Percentiles rank a stretch among this genome's conserved stretches.
phyloP scores from a whole-genome alignment of 1,284 basidiomycete genomes.

The Tilletia setariae region DNA sequence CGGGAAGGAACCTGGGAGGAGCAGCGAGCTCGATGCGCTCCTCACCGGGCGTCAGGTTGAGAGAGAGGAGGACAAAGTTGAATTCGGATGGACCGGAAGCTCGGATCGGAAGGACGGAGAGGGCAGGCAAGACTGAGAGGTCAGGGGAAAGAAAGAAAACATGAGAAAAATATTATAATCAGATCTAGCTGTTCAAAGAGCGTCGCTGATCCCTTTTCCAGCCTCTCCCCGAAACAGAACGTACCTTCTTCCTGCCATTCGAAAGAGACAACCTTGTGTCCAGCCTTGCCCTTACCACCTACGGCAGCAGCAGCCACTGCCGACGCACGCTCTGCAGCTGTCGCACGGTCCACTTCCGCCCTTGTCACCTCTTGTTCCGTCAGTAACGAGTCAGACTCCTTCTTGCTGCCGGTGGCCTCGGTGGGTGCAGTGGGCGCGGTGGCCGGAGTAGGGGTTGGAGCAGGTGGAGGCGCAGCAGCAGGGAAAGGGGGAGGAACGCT shows the following conservation, averaged over 20 bases:
- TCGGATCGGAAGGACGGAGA: conserved; percentile 6
- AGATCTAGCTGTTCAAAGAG: not conserved
- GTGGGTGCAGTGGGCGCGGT: not conserved
- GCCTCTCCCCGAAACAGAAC: not conserved
- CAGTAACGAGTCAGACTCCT: conserved; percentile 2
- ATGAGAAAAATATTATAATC: not conserved
- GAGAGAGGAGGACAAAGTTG: conserved; percentile 15
- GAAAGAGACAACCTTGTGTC: not conserved
- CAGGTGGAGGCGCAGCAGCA: conserved; percentile 1
- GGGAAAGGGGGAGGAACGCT: not conserved
- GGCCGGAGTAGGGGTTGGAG: not conserved
- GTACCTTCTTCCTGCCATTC: conserved; percentile 13
- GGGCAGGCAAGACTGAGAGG: not conserved
- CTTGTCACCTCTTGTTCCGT: not conserved
- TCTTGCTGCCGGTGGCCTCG: not conserved
- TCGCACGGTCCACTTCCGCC: conserved; percentile 6
- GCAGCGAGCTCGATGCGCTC: conserved; percentile 7
- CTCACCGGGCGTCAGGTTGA: conserved; percentile 11
- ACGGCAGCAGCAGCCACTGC: not conserved
- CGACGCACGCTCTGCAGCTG: conserved; percentile 1
- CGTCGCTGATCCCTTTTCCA: too few species aligned
- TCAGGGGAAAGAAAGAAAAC: not conserved
- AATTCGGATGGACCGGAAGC: not conserved
- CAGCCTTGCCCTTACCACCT: not conserved
- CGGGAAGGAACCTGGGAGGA: conserved; percentile 5